Evolutionary conservation across 2,329 filamentous ascomycete species (phyloP).

Genomic region (Clarireedia monteithiana): DNA sequence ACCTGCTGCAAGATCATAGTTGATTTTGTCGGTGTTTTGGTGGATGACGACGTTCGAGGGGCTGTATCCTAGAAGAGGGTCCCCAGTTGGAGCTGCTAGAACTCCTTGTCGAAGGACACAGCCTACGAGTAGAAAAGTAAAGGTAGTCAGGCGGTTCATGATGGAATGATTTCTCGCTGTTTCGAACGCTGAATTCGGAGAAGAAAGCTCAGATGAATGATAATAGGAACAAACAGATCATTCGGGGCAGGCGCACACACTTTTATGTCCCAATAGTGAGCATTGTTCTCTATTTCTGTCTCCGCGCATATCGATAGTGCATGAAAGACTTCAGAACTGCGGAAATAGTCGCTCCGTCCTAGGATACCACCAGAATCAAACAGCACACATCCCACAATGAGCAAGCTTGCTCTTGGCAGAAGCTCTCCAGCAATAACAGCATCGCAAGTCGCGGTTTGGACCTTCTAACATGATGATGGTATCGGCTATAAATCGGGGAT

Average conservation of each 20-base stretch:
- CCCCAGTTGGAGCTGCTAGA: slow-evolving; percentile 21
- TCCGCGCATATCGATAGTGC: too few relatives aligned
- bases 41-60: slow-evolving; percentile 30
- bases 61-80: slow-evolving; percentile 34
- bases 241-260: not conserved
- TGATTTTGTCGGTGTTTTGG: slow-evolving; percentile 29
- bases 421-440: not conserved
- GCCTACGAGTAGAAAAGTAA: slow-evolving; percentile 6
- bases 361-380: not conserved
- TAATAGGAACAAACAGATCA: not conserved
- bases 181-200: not conserved
- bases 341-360: too few relatives aligned
- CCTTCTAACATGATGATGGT: not conserved
- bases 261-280: too few relatives aligned
- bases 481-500: slow-evolving; percentile 3
- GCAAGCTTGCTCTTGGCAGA: not conserved
- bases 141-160: not conserved
- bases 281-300: too few relatives aligned
- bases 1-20: slow-evolving; percentile 38
- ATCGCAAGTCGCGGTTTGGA: not conserved
- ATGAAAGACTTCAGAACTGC: too few relatives aligned
- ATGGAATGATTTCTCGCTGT: not conserved
- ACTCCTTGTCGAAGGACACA: slow-evolving; percentile 1
- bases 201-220: too few relatives aligned
- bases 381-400: not conserved